A percentile compares a stretch with the other conserved stretches of the same genome.
These are phyloP conservation scores for Haematococcus sp. DNA, from an alignment of 139 green algal species.

Conservation along the genomic window DNA sequence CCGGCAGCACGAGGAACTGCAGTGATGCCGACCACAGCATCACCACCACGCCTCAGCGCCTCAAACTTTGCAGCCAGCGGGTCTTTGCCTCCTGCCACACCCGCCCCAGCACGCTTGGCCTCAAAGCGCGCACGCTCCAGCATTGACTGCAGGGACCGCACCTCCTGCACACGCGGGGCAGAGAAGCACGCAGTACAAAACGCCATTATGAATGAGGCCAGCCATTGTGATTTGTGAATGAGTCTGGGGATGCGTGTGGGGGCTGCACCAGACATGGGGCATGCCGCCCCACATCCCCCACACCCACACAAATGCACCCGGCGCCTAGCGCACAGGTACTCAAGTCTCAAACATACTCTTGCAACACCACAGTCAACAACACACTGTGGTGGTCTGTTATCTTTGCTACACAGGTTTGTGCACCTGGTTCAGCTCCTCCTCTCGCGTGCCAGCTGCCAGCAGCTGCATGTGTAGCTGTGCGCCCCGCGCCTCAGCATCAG, in stretches of 20 bases:
- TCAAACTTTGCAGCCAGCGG: conserved; percentile 23
- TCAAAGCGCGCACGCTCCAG: conserved; percentile 39
- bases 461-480: conserved; percentile 15
- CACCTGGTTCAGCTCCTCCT: conserved; percentile 38
- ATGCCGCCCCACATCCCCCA: background rate
- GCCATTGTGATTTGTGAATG: no score
- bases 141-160: conserved; percentile 26
- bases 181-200: background rate
- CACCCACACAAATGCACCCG: background rate
- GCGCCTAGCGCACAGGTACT: background rate
- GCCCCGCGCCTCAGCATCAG: conserved; percentile 22
- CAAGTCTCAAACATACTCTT: background rate
- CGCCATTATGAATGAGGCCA: no score
- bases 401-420: background rate
- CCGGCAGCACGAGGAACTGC: no score
- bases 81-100: conserved; percentile 19
- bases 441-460: conserved; percentile 4
- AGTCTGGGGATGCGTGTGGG: background rate
- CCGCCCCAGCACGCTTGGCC: background rate
- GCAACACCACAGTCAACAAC: no score
- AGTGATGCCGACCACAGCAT: no score
- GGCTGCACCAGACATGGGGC: background rate
- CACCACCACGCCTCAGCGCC: conserved; percentile 3
- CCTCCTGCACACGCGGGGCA: conserved; percentile 19
- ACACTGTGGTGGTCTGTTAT: background rate